Base-by-base conservation (phyloP, 768 basidiomycete genomes). In the Kwoniella botswanensis region DNA sequence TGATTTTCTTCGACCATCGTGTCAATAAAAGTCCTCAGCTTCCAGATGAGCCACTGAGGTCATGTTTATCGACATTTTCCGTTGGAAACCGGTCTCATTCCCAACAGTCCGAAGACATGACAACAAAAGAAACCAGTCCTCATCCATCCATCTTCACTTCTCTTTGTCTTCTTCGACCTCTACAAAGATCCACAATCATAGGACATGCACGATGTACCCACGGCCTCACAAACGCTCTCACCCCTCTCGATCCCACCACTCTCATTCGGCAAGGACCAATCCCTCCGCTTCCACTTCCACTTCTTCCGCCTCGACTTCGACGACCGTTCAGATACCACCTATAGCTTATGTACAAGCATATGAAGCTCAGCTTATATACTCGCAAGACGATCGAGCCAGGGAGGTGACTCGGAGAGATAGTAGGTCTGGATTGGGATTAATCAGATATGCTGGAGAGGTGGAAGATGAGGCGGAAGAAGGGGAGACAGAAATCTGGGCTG, bases 321-420 rank as follows among this genome's bases (percentile, higher is more conserved):
- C 42, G 11, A 67, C 52, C 17, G 29, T 21, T 4, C 42, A 57
- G 21, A 66, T 71, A 58, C 65, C 70, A 1, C 59, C 71, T 21
- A 56, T 63, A 21, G 76, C 81, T 61, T 73, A 71, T 35, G 67
- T 93, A 43, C 88, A 90, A 74, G 93, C 91, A 0, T 87, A 93
- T 79, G 93, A 94, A 82, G 91, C 91, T 4, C 89, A 91, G 60
- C 83, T 94, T 22, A 80, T 90, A 4, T 87, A 87, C 18, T 58
- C 81, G 85, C 69, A 85, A 85, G 43, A 57, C 46, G 84, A 74
- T 60, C 72, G 46, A 1, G 80, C 71, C 15, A 18, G 43, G 2
- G 70, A 65, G 26, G 60, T 67, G 24, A 53, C 24, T 26, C 13
- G 35, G 44, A 46, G 44, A 12, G 56, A 59, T 57, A 18, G 6